Conservation (phyloP, 2,329 filamentous ascomycete species). For the Pleurostoma richardsiae region DNA sequence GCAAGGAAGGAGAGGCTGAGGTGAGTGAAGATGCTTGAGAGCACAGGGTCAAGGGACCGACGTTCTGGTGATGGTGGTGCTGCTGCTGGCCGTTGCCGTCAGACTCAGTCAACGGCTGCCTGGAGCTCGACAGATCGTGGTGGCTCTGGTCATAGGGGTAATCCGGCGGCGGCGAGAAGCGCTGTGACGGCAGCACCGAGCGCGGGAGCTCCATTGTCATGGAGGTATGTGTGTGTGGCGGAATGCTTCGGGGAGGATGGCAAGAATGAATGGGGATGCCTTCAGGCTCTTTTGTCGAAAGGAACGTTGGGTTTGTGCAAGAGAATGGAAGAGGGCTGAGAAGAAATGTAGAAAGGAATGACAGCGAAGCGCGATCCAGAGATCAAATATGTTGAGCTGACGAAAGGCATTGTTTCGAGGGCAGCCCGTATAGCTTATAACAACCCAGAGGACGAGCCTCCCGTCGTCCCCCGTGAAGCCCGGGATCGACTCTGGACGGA, state of each 20-base stretch:
- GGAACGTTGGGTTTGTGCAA: conserved; percentile 6
- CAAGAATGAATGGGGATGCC: conserved; percentile 17
- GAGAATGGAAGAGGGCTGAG: conserved; percentile 9
- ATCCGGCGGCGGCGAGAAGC: conserved; percentile 40
- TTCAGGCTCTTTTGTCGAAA: conserved; percentile 3
- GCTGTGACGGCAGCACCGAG: conserved; percentile 45
- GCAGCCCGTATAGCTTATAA: background rate
- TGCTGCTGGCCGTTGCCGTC: conserved; percentile 45
- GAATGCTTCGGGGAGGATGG: conserved; percentile 7
- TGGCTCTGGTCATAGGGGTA: conserved; percentile 37
- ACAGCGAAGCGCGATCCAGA: background rate
- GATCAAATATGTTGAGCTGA: conserved; percentile 7
- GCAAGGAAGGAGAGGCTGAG: conserved; percentile 18
- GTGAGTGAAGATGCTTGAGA: conserved; percentile 7
- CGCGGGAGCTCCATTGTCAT: conserved; percentile 32
- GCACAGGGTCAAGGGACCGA: conserved; percentile 13
- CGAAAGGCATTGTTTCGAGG: conserved; percentile 6
- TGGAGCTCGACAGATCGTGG: conserved; percentile 23
- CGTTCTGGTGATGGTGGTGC: conserved; percentile 28
- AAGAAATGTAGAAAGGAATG: conserved; percentile 10
- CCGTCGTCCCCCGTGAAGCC: background rate
- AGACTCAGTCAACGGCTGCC: conserved; percentile 46
- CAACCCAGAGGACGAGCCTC: background rate
- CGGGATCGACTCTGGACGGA: background rate
- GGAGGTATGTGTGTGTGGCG: background rate